Conservation (phyloP, 208 protist genomes). For the Leishmania major region DNA sequence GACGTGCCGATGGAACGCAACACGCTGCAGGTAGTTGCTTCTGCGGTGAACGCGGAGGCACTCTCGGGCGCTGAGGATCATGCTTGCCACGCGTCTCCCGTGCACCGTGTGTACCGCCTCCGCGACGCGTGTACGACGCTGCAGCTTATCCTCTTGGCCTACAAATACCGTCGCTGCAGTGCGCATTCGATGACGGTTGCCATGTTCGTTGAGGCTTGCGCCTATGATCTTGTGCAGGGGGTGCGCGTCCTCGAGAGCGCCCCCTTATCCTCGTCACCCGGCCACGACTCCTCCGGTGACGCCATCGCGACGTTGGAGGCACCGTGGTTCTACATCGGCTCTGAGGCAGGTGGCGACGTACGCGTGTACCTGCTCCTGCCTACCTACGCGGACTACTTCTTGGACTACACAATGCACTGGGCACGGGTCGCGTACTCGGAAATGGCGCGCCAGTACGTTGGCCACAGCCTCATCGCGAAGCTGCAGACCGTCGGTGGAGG, state of each 20-base stretch:
- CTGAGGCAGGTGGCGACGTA: neutral
- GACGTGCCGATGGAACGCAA: neutral
- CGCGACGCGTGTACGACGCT: constrained; percentile 33
- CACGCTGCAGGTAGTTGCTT: neutral
- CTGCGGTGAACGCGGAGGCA: neutral
- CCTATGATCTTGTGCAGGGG: constrained; percentile 14
- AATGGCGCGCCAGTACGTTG: constrained; percentile 56
- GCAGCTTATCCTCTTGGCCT: constrained; percentile 18
- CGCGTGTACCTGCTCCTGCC: constrained; percentile 44
- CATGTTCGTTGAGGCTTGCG: constrained; percentile 7
- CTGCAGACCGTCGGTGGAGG: constrained; percentile 75
- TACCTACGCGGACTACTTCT: constrained; percentile 31
- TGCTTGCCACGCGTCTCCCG: neutral
- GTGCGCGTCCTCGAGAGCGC: neutral
- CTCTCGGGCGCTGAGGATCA: neutral
- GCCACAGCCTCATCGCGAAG: constrained; percentile 48
- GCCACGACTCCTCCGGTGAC: neutral
- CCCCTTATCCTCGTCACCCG: neutral
- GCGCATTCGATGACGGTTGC: constrained; percentile 1
- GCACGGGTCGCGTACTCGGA: constrained; percentile 43
- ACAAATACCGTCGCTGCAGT: neutral
- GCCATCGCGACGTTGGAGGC: neutral
- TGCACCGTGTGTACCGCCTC: constrained; percentile 12
- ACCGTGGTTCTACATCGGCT: constrained; percentile 10
- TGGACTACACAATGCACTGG: constrained; percentile 45